Percentiles rank a stretch among this genome's conserved stretches.
Conservation (phyloP, 2,329 filamentous ascomycete genomes). For the Pseudogymnoascus sp. region DNA sequence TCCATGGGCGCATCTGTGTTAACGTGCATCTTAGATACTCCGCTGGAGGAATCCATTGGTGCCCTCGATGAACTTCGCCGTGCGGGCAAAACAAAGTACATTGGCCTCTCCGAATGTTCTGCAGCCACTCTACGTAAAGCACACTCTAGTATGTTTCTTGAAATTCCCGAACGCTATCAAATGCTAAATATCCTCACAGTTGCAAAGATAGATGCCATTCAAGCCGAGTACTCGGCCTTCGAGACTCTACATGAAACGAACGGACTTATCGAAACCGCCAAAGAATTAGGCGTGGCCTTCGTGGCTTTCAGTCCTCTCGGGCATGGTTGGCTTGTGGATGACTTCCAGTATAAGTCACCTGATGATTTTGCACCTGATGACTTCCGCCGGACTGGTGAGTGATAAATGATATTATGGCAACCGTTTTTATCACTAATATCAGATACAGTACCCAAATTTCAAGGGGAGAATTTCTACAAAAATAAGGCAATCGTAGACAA, state of each 20-base stretch:
- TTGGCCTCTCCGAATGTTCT: constrained; percentile 43
- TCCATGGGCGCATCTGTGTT: not conserved
- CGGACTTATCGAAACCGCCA: constrained; percentile 35
- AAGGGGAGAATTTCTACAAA: constrained; percentile 41
- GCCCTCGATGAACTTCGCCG: constrained; percentile 40
- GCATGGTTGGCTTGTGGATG: constrained; percentile 41
- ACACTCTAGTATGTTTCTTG: constrained; percentile 17
- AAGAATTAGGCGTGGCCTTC: constrained; percentile 36
- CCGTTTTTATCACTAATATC: not conserved
- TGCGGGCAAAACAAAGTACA: constrained; percentile 42
- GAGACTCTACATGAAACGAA: constrained; percentile 36
- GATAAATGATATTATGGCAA: not conserved
- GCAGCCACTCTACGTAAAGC: constrained; percentile 38
- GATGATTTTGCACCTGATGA: constrained; percentile 21
- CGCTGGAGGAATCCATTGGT: constrained; percentile 40
- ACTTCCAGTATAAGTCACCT: constrained; percentile 27
- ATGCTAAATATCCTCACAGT: constrained; percentile 25
- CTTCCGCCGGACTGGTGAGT: constrained; percentile 20
- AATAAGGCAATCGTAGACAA: constrained; percentile 42
- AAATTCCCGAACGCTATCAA: not conserved
- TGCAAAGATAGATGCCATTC: constrained; percentile 40
- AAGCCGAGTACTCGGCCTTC: constrained; percentile 40
- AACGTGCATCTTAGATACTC: constrained; percentile 25
- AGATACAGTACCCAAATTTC: constrained; percentile 34
- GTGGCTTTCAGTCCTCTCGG: constrained; percentile 41